Conservation (phyloP, 2,329 filamentous ascomycete genomes). For the Aspergillus neoniger region DNA sequence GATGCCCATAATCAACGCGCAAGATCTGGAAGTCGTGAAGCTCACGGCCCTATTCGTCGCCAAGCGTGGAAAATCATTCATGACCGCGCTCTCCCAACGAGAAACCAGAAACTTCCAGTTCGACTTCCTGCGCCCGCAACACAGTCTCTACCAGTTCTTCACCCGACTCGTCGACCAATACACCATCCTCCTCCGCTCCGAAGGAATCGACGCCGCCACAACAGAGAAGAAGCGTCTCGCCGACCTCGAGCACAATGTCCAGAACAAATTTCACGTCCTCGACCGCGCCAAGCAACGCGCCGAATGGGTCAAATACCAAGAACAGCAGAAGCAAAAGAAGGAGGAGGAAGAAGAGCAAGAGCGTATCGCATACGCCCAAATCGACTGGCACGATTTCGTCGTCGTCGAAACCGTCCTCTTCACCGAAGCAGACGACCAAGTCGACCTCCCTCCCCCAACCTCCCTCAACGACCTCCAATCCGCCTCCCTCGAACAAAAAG, state of each 20-base stretch:
- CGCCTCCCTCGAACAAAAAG: slow-evolving; percentile 92
- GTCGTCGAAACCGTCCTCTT: slow-evolving; percentile 95
- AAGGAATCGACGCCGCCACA: slow-evolving; percentile 69
- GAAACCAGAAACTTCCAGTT: slow-evolving; percentile 93
- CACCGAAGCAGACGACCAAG: slow-evolving; percentile 81
- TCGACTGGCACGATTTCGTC: slow-evolving; percentile 98
- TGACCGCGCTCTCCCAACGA: slow-evolving; percentile 84
- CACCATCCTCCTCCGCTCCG: slow-evolving; percentile 70
- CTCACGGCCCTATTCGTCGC: slow-evolving; percentile 90
- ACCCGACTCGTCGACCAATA: slow-evolving; percentile 92
- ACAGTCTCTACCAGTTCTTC: slow-evolving; percentile 96
- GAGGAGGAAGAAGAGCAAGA: slow-evolving; percentile 86
- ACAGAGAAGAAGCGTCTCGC: slow-evolving; percentile 71
- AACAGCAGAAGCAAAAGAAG: slow-evolving; percentile 81
- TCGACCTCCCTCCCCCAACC: slow-evolving; percentile 83
- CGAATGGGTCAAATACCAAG: slow-evolving; percentile 82
- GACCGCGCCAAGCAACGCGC: slow-evolving; percentile 80
- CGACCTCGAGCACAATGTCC: slow-evolving; percentile 71
- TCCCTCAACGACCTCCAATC: slow-evolving; percentile 90
- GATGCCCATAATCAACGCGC: slow-evolving; percentile 95
- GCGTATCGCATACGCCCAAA: slow-evolving; percentile 73
- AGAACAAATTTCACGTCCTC: slow-evolving; percentile 78
- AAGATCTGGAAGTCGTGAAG: slow-evolving; percentile 74
- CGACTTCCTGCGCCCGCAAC: slow-evolving; percentile 91
- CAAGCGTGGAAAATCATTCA: slow-evolving; percentile 87